phyloP scores from a whole-genome alignment of 192 early-diverging fungal species.

The Lobulomyces angularis region DNA sequence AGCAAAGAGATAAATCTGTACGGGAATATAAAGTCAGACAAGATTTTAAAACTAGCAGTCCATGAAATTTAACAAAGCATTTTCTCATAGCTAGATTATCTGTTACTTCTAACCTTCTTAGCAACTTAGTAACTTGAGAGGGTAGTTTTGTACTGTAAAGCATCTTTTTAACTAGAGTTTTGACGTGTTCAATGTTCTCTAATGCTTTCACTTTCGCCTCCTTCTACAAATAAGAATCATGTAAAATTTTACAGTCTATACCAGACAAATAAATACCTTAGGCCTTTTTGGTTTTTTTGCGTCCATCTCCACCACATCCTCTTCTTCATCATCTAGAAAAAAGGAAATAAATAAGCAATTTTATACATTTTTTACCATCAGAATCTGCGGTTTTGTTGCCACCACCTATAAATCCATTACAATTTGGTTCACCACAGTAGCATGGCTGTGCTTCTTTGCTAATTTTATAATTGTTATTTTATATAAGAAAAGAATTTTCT shows the following conservation, averaged over 20 bases:
- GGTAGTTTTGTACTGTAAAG: slow-evolving; percentile 11
- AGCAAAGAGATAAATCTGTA: neutral
- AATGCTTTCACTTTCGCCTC: slow-evolving; percentile 23
- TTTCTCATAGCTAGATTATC: neutral
- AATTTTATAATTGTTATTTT: neutral
- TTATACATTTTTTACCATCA: slow-evolving; percentile 1
- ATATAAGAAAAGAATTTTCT: neutral
- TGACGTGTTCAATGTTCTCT: slow-evolving; percentile 18
- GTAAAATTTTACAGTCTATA: slow-evolving; percentile 38
- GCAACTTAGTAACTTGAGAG: slow-evolving; percentile 5
- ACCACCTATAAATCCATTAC: slow-evolving; percentile 86
- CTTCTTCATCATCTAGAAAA: slow-evolving; percentile 32
- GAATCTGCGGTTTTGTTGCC: slow-evolving; percentile 38
- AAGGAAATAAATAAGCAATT: neutral
- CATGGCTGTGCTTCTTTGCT: slow-evolving; percentile 82
- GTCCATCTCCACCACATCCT: slow-evolving; percentile 41
- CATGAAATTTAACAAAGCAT: slow-evolving; percentile 34
- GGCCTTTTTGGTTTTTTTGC: slow-evolving; percentile 39
- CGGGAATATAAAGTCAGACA: slow-evolving; percentile 56
- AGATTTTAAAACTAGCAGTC: slow-evolving; percentile 61
- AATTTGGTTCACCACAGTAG: slow-evolving; percentile 77
- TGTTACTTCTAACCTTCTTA: slow-evolving; percentile 11
- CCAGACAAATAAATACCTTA: no score
- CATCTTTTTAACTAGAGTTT: slow-evolving; percentile 5
- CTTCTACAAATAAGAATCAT: slow-evolving; percentile 34